Conservation (phyloP, 371 early-diverging fungal genomes). For the Aphelidium insulamus region DNA sequence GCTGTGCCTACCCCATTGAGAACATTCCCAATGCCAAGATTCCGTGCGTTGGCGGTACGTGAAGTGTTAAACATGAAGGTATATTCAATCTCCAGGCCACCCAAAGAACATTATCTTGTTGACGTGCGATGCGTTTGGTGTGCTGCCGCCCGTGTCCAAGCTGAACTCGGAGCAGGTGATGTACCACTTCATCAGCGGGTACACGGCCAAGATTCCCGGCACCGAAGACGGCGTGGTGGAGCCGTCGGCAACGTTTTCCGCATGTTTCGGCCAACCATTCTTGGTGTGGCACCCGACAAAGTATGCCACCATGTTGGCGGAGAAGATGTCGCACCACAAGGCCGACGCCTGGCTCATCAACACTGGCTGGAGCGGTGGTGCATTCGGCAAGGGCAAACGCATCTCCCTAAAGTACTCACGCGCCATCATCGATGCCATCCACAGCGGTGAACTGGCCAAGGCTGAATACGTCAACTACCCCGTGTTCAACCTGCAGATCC, state of each 20-base stretch:
- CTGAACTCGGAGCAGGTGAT: conserved; percentile 76
- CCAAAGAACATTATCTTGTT: conserved; percentile 89
- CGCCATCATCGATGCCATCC: conserved; percentile 89
- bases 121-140: conserved; percentile 95
- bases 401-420: conserved; percentile 89
- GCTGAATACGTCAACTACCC: conserved; percentile 58
- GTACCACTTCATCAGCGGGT: conserved; percentile 92
- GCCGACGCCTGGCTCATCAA: conserved; percentile 91
- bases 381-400: conserved; percentile 70
- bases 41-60: conserved; percentile 73
- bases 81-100: too few species aligned
- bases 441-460: conserved; percentile 63
- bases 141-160: conserved; percentile 83
- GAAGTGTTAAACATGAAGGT: too few species aligned
- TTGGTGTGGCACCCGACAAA: conserved; percentile 87
- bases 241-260: conserved; percentile 83
- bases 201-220: conserved; percentile 83
- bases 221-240: conserved; percentile 91
- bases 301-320: conserved; percentile 90
- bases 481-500: conserved; percentile 67
- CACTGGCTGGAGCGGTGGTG: conserved; percentile 95
- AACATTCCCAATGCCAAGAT: conserved; percentile 89
- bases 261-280: conserved; percentile 93
- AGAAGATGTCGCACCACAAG: conserved; percentile 72
- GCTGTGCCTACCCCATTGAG: conserved; percentile 93